Evolutionary conservation across 1,284 basidiomycete genomes (phyloP), one percentile per base, ranked within the genome.

Genomic region (Cutaneotrichosporon mucoides): DNA sequence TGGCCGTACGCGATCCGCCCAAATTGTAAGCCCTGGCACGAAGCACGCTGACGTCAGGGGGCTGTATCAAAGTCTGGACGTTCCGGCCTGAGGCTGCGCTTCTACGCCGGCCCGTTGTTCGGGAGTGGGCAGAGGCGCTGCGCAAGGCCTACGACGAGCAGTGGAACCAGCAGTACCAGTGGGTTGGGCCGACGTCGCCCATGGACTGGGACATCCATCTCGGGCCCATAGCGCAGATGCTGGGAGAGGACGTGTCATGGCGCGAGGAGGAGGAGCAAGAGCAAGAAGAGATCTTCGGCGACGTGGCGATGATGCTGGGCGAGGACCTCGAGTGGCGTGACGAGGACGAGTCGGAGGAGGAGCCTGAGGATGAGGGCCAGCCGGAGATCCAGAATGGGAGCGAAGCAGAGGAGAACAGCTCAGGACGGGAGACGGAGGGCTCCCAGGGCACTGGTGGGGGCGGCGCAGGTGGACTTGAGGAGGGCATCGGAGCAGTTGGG

Each of bases 51-150:
- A 59, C 42, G 33, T 1, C 46, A 59, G 57, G 52, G 52, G 57
- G 47, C 24, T 44, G 41, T 15, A 40, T 59, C 36, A 59, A 59
- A 34, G 34, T 50, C 3, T 59, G 57, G 57, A 45, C 48, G 5
- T 49, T 52, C 16, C 46, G 57, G 6, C 53, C 57, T 1, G 51
- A 45, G 7, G 42, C 50, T 4, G 8, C 42, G 6, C 36, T 56
- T n/a, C 53, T 60, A 2, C 55, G 41, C 15, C 55, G 35, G 8
- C 55, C 43, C 4, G 24, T 15, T 34, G 42, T 35, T 4, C 15
- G 6, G 33, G 42, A 33, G 15, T 45, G 52, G 52, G 33, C 41
- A 13, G n/a, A 53, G 33, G 52, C 41, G 34, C 12, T 13, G 12
- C 13, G 48, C 34, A 5, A 37, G 12, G 48, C 36, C 3, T 6